A percentile compares a stretch with the other conserved stretches of the same genome.
These are phyloP conservation scores for Eucalyptus dawsonii DNA, from an alignment of 345 rosid species.

Conservation along the genomic window DNA sequence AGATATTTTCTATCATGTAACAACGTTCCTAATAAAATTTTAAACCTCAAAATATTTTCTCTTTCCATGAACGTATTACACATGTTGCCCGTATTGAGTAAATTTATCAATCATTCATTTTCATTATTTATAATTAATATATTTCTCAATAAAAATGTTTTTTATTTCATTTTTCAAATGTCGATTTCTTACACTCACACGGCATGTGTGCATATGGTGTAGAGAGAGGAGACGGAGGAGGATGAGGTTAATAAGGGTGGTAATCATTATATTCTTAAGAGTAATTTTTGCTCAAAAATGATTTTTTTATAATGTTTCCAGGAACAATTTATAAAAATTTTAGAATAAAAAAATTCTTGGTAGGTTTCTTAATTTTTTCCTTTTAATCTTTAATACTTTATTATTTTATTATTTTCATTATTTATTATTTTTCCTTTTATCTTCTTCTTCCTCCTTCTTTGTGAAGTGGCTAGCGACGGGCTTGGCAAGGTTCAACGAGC, in stretches of 20 bases:
- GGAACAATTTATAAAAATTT: too few species aligned
- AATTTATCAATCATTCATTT: background rate
- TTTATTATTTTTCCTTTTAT: too few species aligned
- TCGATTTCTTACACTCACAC: accelerated
- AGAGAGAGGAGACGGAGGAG: background rate
- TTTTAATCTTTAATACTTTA: too few species aligned
- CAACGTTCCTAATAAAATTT: background rate
- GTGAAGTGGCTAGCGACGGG: accelerated
- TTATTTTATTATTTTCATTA: too few species aligned
- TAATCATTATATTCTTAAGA: accelerated
- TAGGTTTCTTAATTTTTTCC: too few species aligned
- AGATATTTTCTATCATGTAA: background rate
- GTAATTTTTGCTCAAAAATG: too few species aligned
- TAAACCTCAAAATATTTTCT: background rate
- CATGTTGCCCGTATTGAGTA: background rate
- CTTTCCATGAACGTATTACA: background rate
- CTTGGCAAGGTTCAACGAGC: too few species aligned
- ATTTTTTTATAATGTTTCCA: too few species aligned
- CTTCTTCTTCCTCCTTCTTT: too few species aligned
- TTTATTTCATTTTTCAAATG: background rate
- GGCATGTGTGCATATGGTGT: background rate
- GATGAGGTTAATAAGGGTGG: too few species aligned
- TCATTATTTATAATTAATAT: background rate
- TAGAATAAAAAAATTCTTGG: too few species aligned
- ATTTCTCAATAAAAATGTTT: background rate